Evolutionary conservation across 768 basidiomycete species (phyloP), one percentile per base, ranked within the genome.

Genomic region (Antrodiella citrinella): DNA sequence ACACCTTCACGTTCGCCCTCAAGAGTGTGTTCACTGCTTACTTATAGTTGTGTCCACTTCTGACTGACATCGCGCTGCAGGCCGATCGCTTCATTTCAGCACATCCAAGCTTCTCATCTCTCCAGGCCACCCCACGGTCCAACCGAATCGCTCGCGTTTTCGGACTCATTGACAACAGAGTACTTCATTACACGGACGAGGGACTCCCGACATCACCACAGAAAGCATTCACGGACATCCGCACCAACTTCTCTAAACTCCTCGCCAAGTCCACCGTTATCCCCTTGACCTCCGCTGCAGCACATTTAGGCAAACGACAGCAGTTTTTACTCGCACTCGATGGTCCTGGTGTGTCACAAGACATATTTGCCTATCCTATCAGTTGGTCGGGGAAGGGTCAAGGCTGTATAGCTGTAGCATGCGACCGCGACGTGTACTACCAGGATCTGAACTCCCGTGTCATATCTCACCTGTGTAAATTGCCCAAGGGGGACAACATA

Each of bases 121-220:
- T 85, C 43, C 74, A 79, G 49, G 73, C 69, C 26, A 84, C 82
- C 1, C 83, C 83, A 11, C 77, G 83, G 15, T 81, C 83, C n/a
- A 77, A 74, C 48, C 76, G 83, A 19, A 81, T 84, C 42, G 78
- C 80, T 56, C 76, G 76, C 54, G 67, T 76, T 21, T 80, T 84
- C 41, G 83, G 82, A 5, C 70, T 84, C 30, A 56, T 75, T 5
- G 77, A 77, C 55, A 78, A 78, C 51, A 72, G 74, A 18, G 60
- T 84, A 24, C 66, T 84, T 48, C 76, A 69, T 44, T 84, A 72
- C 61, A 67, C 70, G 38, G 76, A 80, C 26, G 49, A 65, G 1
- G 30, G 30, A 15, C n/a, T n/a, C n/a, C n/a, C n/a, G n/a, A n/a
- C n/a, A n/a, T n/a, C n/a, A n/a, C 30, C 30, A 7, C 7, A 7